These are phyloP conservation scores for Apophysomyces variabilis DNA, from an alignment of 371 early-diverging fungal genomes.

Conservation along the genomic window DNA sequence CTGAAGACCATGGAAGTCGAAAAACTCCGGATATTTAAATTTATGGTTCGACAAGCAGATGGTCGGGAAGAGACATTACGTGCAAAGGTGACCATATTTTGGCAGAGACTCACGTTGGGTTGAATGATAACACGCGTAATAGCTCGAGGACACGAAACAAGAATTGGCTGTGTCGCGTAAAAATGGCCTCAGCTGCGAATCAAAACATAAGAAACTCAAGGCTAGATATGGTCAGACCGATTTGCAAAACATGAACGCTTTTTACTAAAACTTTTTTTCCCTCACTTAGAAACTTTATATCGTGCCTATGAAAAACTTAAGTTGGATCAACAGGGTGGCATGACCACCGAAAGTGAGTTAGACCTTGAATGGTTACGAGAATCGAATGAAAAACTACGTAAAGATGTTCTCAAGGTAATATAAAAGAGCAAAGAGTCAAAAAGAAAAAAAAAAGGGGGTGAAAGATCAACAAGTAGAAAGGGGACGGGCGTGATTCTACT, in stretches of 20 bases:
- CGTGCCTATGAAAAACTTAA: conserved; percentile 21
- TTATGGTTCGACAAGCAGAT: conserved; percentile 34
- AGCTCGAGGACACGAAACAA: conserved; percentile 50
- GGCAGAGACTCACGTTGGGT: neutral
- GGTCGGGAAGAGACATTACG: conserved; percentile 32
- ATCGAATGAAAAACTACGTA: conserved; percentile 48
- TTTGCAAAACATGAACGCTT: neutral
- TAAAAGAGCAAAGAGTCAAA: neutral
- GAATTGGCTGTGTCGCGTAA: conserved; percentile 35
- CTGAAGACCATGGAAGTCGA: conserved; percentile 32
- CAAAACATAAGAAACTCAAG: conserved; percentile 43
- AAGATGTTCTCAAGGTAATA: conserved; percentile 45
- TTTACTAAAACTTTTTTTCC: neutral
- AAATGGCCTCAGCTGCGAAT: conserved; percentile 46
- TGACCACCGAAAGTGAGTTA: conserved; percentile 13
- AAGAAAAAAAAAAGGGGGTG: no score
- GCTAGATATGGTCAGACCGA: conserved; percentile 32
- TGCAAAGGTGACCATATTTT: conserved; percentile 28
- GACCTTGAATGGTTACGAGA: conserved; percentile 42
- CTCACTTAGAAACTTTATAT: conserved; percentile 21
- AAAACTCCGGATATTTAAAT: conserved; percentile 30
- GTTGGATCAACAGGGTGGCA: neutral
- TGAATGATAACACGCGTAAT: neutral
- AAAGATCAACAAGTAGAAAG: no score
- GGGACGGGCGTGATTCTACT: neutral